These are phyloP conservation scores for Kwoniella botswanensis DNA, from an alignment of 768 basidiomycete species.

Conservation along the genomic window DNA sequence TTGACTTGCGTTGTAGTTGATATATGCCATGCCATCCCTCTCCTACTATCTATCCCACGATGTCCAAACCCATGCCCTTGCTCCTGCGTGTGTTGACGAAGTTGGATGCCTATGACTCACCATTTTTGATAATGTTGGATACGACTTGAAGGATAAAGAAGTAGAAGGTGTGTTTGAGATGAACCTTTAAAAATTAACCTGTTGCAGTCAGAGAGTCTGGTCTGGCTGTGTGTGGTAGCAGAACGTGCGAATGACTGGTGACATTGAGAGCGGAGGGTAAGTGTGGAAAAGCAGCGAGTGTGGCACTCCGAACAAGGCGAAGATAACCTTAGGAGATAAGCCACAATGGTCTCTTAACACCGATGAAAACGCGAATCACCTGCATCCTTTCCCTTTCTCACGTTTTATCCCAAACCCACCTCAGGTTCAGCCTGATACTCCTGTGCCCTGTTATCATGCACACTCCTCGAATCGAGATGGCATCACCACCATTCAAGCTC, in stretches of 20 bases:
- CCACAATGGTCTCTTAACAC: background rate
- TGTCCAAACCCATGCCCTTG: background rate
- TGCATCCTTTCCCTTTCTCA: background rate
- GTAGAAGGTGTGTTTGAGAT: background rate
- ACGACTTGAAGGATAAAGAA: slow-evolving; percentile 26
- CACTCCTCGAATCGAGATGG: background rate
- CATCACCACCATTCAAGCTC: background rate
- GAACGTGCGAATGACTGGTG: background rate
- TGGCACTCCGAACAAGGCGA: background rate
- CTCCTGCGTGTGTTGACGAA: background rate
- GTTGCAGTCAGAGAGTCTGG: background rate
- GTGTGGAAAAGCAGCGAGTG: background rate
- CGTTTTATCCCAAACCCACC: background rate
- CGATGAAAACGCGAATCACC: background rate
- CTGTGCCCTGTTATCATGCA: background rate
- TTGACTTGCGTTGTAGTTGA: background rate
- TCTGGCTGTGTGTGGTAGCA: background rate
- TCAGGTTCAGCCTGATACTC: slow-evolving; percentile 6
- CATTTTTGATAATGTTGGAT: slow-evolving; percentile 17
- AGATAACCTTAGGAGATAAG: slow-evolving; percentile 10
- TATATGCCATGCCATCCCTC: background rate
- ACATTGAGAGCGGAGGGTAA: background rate
- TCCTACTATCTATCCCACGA: background rate
- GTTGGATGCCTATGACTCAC: slow-evolving; percentile 4
- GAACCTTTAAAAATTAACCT: background rate